Base-by-base conservation (phyloP, 805 yeast genomes). In the Ogataea ramenticola region DNA sequence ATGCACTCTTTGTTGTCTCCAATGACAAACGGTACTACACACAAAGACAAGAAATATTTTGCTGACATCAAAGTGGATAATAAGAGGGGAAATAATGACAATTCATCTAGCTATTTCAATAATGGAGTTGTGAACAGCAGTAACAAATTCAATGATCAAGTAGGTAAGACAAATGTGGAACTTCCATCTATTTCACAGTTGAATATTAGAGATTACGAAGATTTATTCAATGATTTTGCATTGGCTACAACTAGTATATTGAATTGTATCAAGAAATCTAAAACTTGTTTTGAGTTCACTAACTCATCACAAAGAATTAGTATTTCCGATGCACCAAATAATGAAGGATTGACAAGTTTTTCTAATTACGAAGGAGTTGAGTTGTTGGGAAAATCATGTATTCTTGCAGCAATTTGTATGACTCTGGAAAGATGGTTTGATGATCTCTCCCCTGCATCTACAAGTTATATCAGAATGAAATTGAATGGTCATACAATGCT, bases 351-450 rank as follows among this genome's bases (percentile, higher is more conserved):
- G 22, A 14, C 56, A 40, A 53, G 57, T 30, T 60, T 66, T 5
- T 41, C 42, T 39, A 49, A 50, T 17, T 64, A 43, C 48, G 73
- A 75, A 17, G 77, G 79, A 49, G 55, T 81, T 6, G 77, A 73
- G 52, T 67, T 61, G 10, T 59, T 86, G 42, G 95, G 95, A 0
- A 68, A 74, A 44, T 62, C 75, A 7, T 68, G 81, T 4, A 67
- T 82, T 2, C 56, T 70, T 2, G 65, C 85, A 0, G 69, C 86
- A 2, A 68, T 81, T 6, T 70, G 83, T 3, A 77, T 74, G 53
- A 75, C 83, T 12, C 65, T 86, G 42, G 91, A 83, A 52, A 70
- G 80, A 49, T 79, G 79, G 50, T 80, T 82, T 54, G 67, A 67
- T 26, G 72, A 72, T 44, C 64, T 79, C 39, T 71, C 75, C 33